Evolutionary conservation across 2,329 filamentous ascomycete species (phyloP), one percentile per base, ranked within the genome.

Genomic region (Phialophora macrospora): DNA sequence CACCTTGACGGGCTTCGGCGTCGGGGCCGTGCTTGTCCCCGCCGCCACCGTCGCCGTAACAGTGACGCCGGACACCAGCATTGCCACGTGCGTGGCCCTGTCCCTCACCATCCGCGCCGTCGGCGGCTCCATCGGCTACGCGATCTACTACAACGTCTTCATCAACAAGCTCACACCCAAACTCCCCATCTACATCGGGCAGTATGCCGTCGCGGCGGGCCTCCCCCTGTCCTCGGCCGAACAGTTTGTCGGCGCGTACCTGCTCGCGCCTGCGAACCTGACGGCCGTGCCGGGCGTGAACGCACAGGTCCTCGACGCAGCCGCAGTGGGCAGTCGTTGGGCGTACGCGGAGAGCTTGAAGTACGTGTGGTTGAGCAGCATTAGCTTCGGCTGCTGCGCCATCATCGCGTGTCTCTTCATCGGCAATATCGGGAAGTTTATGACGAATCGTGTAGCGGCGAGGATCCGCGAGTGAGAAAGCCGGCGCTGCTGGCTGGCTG

Each of bases 21-120:
- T 90, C 4, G 88, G 88, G 5, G 88, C 86, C 0, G 88, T 90
- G 9, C 59, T 70, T 12, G 67, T 70, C 9, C 68, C 68, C 4
- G 67, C 67, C 5, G 67, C 68, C 30, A 70, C 67, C 11, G 63
- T 70, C 4, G 68, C 68, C 34, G 54, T 69, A 6, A 69, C 57
- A 1, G 68, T 70, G 34, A 58, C 55, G 66, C 88, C 88, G 0
- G 86, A 88, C 76, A 78, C 90, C 56, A 80, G 90, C 3, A 90
- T 91, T 68, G 89, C 87, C 7, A 90, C 88, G 1, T 83, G 90
- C 49, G 85, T 88, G 0, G 87, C 89, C 6, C 79, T 91, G 22
- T 90, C 88, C 0, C 83, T 91, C 26, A 84, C 87, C 14, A 85
- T 91, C 70, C 87, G 89, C 38, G 86, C 89, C 60, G 82, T 90